Evolutionary conservation across 768 basidiomycete genomes (phyloP).

Genomic region (Agaricus bisporus): DNA sequence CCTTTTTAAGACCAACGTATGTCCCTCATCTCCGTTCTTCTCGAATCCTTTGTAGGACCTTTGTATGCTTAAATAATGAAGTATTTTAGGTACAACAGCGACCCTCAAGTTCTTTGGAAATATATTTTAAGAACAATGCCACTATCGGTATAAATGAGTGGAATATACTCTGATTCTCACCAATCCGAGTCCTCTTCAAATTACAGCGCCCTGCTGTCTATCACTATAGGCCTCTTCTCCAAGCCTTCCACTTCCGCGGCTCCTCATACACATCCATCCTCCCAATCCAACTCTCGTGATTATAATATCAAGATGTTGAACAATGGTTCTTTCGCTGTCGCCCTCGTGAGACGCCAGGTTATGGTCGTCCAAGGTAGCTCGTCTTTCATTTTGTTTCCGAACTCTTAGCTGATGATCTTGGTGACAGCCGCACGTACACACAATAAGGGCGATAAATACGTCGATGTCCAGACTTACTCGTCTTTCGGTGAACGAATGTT

Average conservation of each 20-base stretch:
- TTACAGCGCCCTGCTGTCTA: not conserved
- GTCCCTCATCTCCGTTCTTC: not conserved
- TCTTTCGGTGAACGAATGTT: slow-evolving; percentile 65
- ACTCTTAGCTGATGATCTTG: slow-evolving; percentile 4
- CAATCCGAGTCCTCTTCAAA: not conserved
- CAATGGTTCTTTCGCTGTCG: slow-evolving; percentile 59
- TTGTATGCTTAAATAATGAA: not conserved
- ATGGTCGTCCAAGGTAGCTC: slow-evolving; percentile 59
- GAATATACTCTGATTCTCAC: not conserved
- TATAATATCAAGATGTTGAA: slow-evolving; percentile 30
- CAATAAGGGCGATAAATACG: slow-evolving; percentile 44
- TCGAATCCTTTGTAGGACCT: not conserved
- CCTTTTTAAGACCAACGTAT: not conserved
- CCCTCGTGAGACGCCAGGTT: slow-evolving; percentile 62
- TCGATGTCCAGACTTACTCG: slow-evolving; percentile 61
- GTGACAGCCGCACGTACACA: slow-evolving; percentile 50
- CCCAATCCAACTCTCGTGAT: not conserved
- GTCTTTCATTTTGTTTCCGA: not conserved
- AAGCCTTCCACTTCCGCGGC: not conserved
- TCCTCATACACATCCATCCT: not conserved
- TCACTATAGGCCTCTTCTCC: not conserved
- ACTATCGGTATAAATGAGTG: not conserved
- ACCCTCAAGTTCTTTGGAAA: not conserved
- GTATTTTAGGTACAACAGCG: not conserved
- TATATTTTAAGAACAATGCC: not conserved